Percentiles rank a stretch among this genome's conserved stretches.
phyloP scores from a whole-genome alignment of 78 protist genomes.

The Mantamonas sphyraenae region DNA sequence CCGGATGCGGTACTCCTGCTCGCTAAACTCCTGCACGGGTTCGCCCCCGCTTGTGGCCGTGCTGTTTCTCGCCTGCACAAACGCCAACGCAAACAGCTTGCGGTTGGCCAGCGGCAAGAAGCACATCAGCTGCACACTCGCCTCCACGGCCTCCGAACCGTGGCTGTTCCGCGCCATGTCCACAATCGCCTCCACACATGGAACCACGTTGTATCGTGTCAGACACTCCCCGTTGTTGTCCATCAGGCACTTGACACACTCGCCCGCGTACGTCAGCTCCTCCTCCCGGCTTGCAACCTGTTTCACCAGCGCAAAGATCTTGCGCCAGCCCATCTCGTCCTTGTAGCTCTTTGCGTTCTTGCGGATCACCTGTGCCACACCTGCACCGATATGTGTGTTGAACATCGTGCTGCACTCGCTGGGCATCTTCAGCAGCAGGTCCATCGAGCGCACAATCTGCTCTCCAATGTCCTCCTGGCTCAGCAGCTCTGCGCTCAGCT shows the following conservation, averaged over 20 bases:
- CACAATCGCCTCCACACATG: too few species aligned
- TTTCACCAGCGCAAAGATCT: background rate
- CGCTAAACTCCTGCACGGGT: background rate
- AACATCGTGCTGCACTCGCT: background rate
- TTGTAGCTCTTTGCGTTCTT: background rate
- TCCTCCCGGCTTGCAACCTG: background rate
- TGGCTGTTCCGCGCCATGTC: too few species aligned
- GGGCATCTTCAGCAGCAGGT: background rate
- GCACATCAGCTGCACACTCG: too few species aligned
- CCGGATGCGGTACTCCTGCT: background rate
- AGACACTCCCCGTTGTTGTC: too few species aligned
- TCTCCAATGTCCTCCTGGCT: background rate
- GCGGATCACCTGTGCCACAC: background rate
- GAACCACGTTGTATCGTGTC: too few species aligned
- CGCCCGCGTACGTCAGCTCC: background rate
- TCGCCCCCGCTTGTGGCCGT: background rate
- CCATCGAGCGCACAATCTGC: constrained; percentile 2
- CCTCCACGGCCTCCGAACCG: too few species aligned
- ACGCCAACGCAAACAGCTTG: too few species aligned
- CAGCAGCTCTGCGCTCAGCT: background rate
- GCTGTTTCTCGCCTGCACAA: background rate
- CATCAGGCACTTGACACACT: background rate
- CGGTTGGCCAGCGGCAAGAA: too few species aligned
- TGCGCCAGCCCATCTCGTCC: background rate
- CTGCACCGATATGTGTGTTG: too few species aligned